Evolutionary conservation across 805 yeast genomes (phyloP).

Genomic region (Danielia reshetovae): DNA sequence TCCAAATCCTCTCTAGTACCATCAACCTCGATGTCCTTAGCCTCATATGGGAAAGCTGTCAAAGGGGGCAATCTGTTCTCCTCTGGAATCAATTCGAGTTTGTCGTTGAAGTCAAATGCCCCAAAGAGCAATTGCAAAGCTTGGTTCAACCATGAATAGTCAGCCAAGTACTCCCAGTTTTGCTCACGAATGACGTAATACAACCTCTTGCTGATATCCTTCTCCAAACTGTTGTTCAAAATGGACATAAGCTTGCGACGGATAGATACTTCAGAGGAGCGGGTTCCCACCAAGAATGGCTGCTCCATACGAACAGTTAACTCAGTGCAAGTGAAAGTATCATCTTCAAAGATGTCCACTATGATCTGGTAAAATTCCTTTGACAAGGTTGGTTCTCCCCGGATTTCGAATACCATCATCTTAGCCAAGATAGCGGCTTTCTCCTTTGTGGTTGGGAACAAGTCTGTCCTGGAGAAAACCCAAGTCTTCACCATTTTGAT

Average conservation of each 20-base stretch:
- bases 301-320: constrained; percentile 94
- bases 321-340: constrained; percentile 74
- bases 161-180: constrained; percentile 94
- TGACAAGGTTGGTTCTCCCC: constrained; percentile 78
- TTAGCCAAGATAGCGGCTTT: constrained; percentile 91
- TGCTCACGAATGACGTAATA: constrained; percentile 90
- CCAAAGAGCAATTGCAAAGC: constrained; percentile 85
- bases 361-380: constrained; percentile 81
- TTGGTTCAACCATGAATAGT: constrained; percentile 91
- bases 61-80: constrained; percentile 55
- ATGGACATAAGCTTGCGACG: constrained; percentile 78
- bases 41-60: constrained; percentile 31
- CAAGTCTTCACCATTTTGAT: constrained; percentile 77
- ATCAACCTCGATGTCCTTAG: constrained; percentile 21
- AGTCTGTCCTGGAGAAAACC: constrained; percentile 80
- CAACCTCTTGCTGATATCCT: constrained; percentile 71
- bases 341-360: constrained; percentile 81
- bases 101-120: constrained; percentile 54
- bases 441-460: constrained; percentile 92
- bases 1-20: constrained; percentile 17
- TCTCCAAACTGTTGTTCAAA: constrained; percentile 72
- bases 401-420: constrained; percentile 87
- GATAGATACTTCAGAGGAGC: constrained; percentile 69
- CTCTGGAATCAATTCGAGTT: constrained; percentile 41
- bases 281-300: constrained; percentile 91